phyloP scores from a whole-genome alignment of 2,329 filamentous ascomycete species.

The Venturia pyrina region DNA sequence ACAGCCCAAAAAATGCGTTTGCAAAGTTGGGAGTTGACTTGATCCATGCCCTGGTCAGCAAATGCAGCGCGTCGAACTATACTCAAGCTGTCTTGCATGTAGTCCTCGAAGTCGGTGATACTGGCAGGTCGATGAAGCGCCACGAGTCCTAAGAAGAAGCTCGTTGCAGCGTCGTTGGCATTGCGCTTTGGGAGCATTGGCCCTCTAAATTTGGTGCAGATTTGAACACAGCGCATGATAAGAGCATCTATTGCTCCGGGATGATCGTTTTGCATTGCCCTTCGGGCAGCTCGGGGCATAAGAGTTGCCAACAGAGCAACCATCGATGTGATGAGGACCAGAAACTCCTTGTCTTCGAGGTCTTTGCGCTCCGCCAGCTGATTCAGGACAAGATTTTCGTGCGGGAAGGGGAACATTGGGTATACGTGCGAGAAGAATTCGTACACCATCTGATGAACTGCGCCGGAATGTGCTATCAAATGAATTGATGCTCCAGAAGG shows the following conservation, averaged over 20 bases:
- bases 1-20: conserved; percentile 59
- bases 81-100: conserved; percentile 61
- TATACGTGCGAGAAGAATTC: conserved; percentile 80
- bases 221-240: conserved; percentile 59
- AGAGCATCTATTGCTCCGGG: conserved; percentile 56
- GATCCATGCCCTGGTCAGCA: conserved; percentile 47
- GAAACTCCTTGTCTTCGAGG: conserved; percentile 53
- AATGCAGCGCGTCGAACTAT: conserved; percentile 42
- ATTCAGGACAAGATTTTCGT: conserved; percentile 66
- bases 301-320: conserved; percentile 63
- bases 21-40: conserved; percentile 43
- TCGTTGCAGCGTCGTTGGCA: conserved; percentile 58
- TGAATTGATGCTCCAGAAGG: conserved; percentile 44
- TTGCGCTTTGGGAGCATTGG: conserved; percentile 43
- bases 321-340: conserved; percentile 66
- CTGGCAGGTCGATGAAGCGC: conserved; percentile 53
- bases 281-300: conserved; percentile 60
- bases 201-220: conserved; percentile 59
- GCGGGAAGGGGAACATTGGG: conserved; percentile 65
- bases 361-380: conserved; percentile 59
- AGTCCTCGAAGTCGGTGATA: conserved; percentile 33
- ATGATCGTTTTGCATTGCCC: conserved; percentile 56
- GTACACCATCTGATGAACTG: conserved; percentile 60
- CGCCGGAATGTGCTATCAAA: conserved; percentile 48
- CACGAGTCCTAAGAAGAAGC: conserved; percentile 64